Evolutionary conservation across 2,329 filamentous ascomycete genomes (phyloP), one percentile per base, ranked within the genome.

Genomic region (Aspergillus caelatus): DNA sequence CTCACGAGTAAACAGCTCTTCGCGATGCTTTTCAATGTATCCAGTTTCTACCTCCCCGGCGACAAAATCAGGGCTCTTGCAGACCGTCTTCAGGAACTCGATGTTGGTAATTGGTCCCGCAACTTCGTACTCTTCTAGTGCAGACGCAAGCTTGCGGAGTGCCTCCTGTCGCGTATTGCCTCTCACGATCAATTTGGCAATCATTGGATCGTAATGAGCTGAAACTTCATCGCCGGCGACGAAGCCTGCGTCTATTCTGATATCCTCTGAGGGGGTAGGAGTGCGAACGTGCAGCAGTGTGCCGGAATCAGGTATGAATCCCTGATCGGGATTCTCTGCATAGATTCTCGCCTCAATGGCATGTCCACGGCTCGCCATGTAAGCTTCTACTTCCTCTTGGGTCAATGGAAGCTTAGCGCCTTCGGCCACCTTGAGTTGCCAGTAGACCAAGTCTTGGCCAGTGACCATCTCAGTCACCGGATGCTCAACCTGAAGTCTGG

Each of bases 191-290:
- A 99, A 86, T 80, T 99, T 99, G 52, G 95, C 92, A 69, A 99
- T 97, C 95, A 99, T 99, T 32, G 95, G 95, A 71, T 99, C 95
- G 78, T 99, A 99, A 60, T 95, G 92, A 63, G 94, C 92, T 0
- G 94, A 96, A 3, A 99, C 92, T 66, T 93, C 92, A 75, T 97
- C 94, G 30, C 95, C 95, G 69, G 93, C 86, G 32, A 94, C 87
- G 76, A 98, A 98, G 1, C 95, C 95, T 53, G 94, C 93, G 73
- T 99, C 95, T 68, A 99, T 93, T 46, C 95, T 89, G 36, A 98
- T 86, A 67, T 93, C 91, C 0, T 90, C 85, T 43, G 88, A 86
- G 7, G 85, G 81, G 56, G 81, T 77, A 0, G 94, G 94, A 1
- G 91, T 93, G 39, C 87, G 86, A 12, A 98, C 87, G 76, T 97